Conservation (phyloP, 805 yeast species). For the Lipomyces starkeyi region DNA sequence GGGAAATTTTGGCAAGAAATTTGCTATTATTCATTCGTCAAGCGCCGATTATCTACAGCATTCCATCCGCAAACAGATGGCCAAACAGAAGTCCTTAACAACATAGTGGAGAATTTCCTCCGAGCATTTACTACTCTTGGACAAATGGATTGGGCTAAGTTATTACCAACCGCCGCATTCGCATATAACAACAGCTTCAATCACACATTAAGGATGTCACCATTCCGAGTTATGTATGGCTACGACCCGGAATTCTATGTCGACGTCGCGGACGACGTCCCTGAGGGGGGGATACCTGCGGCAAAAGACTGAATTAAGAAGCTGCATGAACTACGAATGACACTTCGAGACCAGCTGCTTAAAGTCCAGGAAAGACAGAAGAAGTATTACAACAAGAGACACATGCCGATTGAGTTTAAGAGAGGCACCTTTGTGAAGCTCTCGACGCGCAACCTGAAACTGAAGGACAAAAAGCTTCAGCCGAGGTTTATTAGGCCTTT, state of each 20-base stretch:
- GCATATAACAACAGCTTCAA: not conserved
- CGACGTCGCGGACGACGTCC: slow-evolving; percentile 6
- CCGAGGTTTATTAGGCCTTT: too few relatives aligned
- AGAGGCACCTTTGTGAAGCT: too few relatives aligned
- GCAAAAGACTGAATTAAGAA: not conserved
- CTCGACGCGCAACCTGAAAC: too few relatives aligned
- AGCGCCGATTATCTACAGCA: not conserved
- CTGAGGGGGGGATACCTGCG: not conserved
- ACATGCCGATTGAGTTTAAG: too few relatives aligned
- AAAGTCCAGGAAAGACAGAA: too few relatives aligned
- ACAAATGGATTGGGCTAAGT: not conserved
- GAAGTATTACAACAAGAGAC: too few relatives aligned
- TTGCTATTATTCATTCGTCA: not conserved
- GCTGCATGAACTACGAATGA: not conserved
- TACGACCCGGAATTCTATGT: not conserved
- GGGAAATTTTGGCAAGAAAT: slow-evolving; percentile 31
- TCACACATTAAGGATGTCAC: not conserved
- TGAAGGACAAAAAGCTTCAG: too few relatives aligned
- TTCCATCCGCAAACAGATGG: slow-evolving; percentile 15
- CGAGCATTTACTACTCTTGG: not conserved
- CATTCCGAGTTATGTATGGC: not conserved
- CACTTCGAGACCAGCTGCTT: not conserved
- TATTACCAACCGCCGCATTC: not conserved
- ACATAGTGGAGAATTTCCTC: not conserved
- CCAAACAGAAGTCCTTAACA: slow-evolving; percentile 16